These are phyloP conservation scores for Fomitopsis pulvina DNA, from an alignment of 768 basidiomycete genomes.

Conservation along the genomic window DNA sequence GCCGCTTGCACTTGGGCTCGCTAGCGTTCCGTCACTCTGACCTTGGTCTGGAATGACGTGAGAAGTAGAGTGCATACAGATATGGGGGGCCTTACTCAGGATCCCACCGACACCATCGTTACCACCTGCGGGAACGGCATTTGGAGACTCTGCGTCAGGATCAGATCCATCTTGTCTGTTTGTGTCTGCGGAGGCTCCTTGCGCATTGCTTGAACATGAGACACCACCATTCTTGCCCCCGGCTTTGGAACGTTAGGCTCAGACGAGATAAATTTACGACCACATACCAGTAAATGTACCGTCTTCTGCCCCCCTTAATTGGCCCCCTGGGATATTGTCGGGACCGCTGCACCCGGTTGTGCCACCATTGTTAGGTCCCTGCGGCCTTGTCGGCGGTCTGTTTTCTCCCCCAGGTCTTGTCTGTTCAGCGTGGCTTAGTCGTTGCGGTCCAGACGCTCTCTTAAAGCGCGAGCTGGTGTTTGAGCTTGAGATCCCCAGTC, in stretches of 20 bases:
- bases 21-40: background rate
- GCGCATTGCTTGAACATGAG: constrained; percentile 4
- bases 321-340: background rate
- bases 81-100: background rate
- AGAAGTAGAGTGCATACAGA: background rate
- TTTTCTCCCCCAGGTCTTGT: background rate
- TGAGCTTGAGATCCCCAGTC: background rate
- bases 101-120: background rate
- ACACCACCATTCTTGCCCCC: constrained; percentile 4
- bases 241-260: too few relatives aligned
- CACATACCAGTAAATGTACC: too few relatives aligned
- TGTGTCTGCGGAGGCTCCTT: constrained; percentile 5
- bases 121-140: constrained; percentile 1
- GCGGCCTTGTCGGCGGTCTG: background rate
- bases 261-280: too few relatives aligned
- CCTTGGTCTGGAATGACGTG: background rate
- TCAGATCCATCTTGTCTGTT: background rate
- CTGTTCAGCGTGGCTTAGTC: background rate
- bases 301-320: too few relatives aligned
- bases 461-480: background rate
- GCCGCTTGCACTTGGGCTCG: background rate
- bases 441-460: background rate
- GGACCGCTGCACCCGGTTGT: background rate
- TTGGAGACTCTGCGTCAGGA: background rate
- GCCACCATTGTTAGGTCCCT: background rate